These are phyloP conservation scores for Plasmopara viticola DNA, from an alignment of 352 stramenopile genomes.

Conservation along the genomic window DNA sequence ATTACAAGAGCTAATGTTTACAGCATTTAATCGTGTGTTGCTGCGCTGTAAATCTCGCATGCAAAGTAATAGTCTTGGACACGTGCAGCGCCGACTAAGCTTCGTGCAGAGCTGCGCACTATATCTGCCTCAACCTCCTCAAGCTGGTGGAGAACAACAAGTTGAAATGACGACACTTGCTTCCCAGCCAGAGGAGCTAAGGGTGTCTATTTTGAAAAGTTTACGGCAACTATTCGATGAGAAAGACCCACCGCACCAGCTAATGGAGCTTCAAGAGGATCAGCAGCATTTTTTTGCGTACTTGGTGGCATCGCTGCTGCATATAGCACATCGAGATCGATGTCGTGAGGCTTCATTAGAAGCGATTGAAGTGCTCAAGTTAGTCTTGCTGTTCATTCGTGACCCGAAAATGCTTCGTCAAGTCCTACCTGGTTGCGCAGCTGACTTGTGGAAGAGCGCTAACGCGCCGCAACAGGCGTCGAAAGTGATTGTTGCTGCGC, in stretches of 20 bases:
- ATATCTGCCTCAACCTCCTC: conserved; percentile 43
- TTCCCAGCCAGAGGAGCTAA: conserved; percentile 55
- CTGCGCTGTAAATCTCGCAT: conserved; percentile 28
- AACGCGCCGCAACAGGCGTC: conserved; percentile 64
- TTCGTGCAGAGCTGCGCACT: conserved; percentile 55
- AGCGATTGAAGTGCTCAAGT: conserved; percentile 36
- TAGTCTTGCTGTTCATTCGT: conserved; percentile 33
- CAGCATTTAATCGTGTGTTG: conserved; percentile 26
- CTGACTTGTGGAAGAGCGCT: conserved; percentile 56
- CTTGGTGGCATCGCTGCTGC: conserved; percentile 47
- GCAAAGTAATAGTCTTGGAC: conserved; percentile 7
- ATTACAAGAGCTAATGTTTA: conserved; percentile 24
- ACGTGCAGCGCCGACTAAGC: conserved; percentile 20
- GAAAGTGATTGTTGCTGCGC: conserved; percentile 49
- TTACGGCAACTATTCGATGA: conserved; percentile 31
- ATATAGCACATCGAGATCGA: conserved; percentile 47
- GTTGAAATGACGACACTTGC: conserved; percentile 13
- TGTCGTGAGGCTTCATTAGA: conserved; percentile 34
- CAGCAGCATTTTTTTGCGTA: conserved; percentile 69
- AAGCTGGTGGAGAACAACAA: conserved; percentile 12
- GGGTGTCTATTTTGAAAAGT: conserved; percentile 39
- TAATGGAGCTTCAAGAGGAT: conserved; percentile 22
- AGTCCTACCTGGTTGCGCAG: conserved; percentile 64
- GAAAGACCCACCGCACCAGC: conserved; percentile 5
- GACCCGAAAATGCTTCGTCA: conserved; percentile 39